A percentile compares a stretch with the other conserved stretches of the same genome.
Evolutionary conservation across 192 early-diverging fungal species (phyloP).

Genomic region (Bifiguratus adelaidae): DNA sequence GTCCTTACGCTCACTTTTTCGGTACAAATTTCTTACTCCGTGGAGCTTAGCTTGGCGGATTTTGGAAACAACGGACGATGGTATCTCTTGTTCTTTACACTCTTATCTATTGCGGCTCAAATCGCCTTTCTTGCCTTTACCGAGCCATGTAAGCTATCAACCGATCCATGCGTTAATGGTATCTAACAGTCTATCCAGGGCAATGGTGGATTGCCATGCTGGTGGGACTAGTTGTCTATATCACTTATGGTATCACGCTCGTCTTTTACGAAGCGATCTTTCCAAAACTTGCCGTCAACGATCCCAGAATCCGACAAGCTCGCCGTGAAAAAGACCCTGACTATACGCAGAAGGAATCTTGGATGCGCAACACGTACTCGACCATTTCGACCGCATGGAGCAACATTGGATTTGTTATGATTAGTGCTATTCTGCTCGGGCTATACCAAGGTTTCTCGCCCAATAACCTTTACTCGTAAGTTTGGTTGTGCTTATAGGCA

Average conservation of each 20-base stretch:
- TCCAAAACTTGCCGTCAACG: conserved; percentile 8
- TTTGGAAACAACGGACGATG: conserved; percentile 8
- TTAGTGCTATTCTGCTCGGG: conserved; percentile 13
- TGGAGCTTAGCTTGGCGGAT: conserved; percentile 17
- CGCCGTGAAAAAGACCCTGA: conserved; percentile 8
- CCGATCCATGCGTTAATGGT: neutral
- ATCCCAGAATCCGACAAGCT: conserved; percentile 8
- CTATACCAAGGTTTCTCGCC: conserved; percentile 9
- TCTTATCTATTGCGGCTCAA: conserved; percentile 13
- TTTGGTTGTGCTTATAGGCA: too few relatives aligned
- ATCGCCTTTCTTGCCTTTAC: conserved; percentile 5
- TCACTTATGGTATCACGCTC: conserved; percentile 10
- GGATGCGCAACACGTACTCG: conserved; percentile 25
- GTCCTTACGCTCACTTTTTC: too few relatives aligned
- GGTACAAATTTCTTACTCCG: too few relatives aligned
- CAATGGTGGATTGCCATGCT: conserved; percentile 7
- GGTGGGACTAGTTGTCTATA: conserved; percentile 7
- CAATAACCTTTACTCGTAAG: neutral
- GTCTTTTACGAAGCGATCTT: conserved; percentile 12
- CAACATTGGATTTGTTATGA: conserved; percentile 29
- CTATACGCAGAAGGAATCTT: conserved; percentile 1
- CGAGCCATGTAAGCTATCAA: conserved; percentile 3
- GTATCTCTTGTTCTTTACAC: conserved; percentile 6
- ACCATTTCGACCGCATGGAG: conserved; percentile 30
- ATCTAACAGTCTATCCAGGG: conserved; percentile 1